phyloP scores from a whole-genome alignment of 495 filamentous ascomycete species.

The Durotheca rogersii region DNA sequence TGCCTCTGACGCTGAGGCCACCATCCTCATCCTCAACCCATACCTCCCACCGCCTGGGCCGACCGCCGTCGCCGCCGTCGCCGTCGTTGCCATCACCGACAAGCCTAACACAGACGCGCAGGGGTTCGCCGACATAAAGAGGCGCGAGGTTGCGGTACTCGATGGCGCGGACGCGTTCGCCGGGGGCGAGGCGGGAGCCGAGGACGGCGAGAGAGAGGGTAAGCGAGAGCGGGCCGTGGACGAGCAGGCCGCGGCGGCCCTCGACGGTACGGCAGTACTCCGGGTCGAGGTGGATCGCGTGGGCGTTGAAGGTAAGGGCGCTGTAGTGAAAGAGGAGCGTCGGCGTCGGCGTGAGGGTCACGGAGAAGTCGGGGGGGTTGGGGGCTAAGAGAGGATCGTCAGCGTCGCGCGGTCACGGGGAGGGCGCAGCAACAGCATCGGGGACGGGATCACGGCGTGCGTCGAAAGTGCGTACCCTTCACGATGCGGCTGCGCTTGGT shows the following conservation, averaged over 20 bases:
- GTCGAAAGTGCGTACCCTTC: conserved; percentile 20
- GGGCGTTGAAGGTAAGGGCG: conserved; percentile 82
- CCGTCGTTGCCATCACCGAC: neutral
- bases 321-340: conserved; percentile 80
- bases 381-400: conserved; percentile 26
- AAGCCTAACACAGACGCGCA: conserved; percentile 55
- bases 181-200: conserved; percentile 45
- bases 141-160: conserved; percentile 84
- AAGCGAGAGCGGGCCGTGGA: conserved; percentile 84
- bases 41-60: conserved; percentile 51
- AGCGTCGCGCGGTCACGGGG: no score
- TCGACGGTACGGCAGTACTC: conserved; percentile 68
- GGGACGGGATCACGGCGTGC: no score
- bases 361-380: conserved; percentile 54
- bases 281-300: conserved; percentile 79
- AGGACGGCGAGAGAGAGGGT: conserved; percentile 70
- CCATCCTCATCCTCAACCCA: conserved; percentile 66
- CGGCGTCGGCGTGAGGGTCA: conserved; percentile 61
- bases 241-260: conserved; percentile 70
- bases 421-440: no score
- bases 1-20: conserved; percentile 62
- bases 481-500: conserved; percentile 12
- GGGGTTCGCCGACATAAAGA: conserved; percentile 67
- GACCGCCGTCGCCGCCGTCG: neutral
- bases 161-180: conserved; percentile 41